Base-by-base conservation (phyloP, 2,329 filamentous ascomycete species). In the Epichloe amarillans region DNA sequence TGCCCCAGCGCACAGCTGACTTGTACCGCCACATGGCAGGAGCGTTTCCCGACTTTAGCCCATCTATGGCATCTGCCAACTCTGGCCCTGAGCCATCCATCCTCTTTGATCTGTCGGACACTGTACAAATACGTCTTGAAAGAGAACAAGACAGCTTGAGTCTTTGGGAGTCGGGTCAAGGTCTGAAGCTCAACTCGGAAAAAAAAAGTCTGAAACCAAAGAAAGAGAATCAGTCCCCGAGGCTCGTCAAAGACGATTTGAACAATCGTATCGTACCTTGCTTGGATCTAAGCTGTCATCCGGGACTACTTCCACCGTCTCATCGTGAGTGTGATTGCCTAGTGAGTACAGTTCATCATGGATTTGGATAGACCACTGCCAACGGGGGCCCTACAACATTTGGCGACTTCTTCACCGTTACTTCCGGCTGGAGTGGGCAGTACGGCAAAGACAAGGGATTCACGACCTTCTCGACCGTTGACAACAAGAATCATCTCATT, bases 111-210 rank as follows among this genome's bases (percentile, higher is more conserved):
- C 3, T 75, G 66, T 8, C 60, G 53, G 0, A 79, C 52, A 0
- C 71, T 69, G 47, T 76, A 77, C 15, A 77, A 52, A 52, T 76
- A 76, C 0, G 75, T 77, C 62, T 79, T 78, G 65, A 79, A 76
- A 10, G 73, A 74, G 59, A 79, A 79, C 12, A 79, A 58, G 2
- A 79, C 60, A 0, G 72, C 70, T 3, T 60, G 58, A 0, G 71
- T 74, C 51, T 65, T 57, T 0, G 75, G 75, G 7, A 79, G 64
- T 1, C 75, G 67, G 1, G 67, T 73, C 33, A 79, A 55, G 0
- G 73, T 75, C 57, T 80, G 76, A 14, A 76, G 63, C 59, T 80
- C 75, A 33, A 73, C 69, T 26, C 74, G 66, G 5, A 73, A 54
- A 23, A 73, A 54, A 23, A 46, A 61, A 6, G 66, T 60, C 67